Evolutionary conservation across 108 stramenopile species (phyloP), one percentile per base, ranked within the genome.

Genomic region (Epithemia pelagica): DNA sequence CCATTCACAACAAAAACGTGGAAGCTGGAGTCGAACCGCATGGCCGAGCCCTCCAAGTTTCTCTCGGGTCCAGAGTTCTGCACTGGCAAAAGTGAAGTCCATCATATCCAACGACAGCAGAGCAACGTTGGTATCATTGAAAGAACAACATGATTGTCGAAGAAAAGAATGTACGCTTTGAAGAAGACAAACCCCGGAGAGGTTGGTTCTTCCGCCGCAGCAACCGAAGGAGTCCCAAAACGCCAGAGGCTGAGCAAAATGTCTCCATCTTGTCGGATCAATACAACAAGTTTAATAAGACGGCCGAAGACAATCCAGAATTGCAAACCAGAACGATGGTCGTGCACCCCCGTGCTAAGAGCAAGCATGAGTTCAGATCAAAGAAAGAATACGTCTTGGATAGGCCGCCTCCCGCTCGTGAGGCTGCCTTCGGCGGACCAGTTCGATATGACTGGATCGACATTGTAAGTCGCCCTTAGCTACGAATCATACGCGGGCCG

Each of bases 391-490:
- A 18, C 57, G 26, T 26, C 7, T 20, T 58, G 26, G 62, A 63
- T 2, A 1, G 68, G 19, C 75, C 85, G 23, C 91, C 91, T 18
- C 22, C 78, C 0, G 91, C 85, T 21, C 70, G 71, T 28, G 74
- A 77, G 10, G 73, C 84, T 10, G 91, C 91, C 28, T 92, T 89
- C 70, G 52, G 72, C 20, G 91, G 91, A 23, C 84, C 88, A 2
- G 74, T 84, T 3, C 75, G 91, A n/a, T 92, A 88, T 74, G 91
- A 92, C 69, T 92, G 91, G 91, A 86, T 92, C 66, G 91, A 92
- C 77, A 80, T 92, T 70, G 90, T 89, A 52, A 26, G 52, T 28
- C 54, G 32, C 31, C 30, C 10, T 15, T 62, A 30, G 15, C 18
- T 32, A 7, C 31, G 22, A 32, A 31, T 62, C 28, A 30, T 31